These are phyloP conservation scores for Neurospora sp. DNA, from an alignment of 495 filamentous ascomycete genomes.

Conservation along the genomic window DNA sequence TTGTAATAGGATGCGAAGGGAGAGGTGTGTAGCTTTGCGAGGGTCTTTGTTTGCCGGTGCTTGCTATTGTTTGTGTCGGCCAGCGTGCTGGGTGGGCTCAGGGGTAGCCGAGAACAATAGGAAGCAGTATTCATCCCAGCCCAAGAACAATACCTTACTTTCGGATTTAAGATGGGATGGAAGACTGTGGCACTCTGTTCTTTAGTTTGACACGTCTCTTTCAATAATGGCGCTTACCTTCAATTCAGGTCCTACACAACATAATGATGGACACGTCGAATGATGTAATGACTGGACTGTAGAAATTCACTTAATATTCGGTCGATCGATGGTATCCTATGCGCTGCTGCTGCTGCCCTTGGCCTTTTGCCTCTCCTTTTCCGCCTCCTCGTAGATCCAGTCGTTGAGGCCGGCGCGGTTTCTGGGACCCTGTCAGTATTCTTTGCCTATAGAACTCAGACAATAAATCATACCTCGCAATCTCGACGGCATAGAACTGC, in stretches of 20 bases:
- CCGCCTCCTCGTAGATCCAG: constrained; percentile 78
- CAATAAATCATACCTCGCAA: constrained; percentile 53
- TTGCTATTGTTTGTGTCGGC: not conserved
- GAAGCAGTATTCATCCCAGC: not conserved
- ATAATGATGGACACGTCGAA: not conserved
- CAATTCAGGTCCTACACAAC: not conserved
- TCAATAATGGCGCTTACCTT: not conserved
- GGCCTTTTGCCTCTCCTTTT: constrained; percentile 19
- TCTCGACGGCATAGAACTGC: constrained; percentile 98
- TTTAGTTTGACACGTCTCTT: not conserved
- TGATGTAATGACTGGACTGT: not conserved
- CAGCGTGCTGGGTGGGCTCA: not conserved
- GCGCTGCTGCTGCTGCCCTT: constrained; percentile 7
- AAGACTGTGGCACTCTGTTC: not conserved
- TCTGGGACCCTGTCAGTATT: not conserved
- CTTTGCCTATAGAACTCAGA: not conserved
- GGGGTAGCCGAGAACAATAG: not conserved
- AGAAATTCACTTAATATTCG: not conserved
- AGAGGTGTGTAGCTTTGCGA: not conserved
- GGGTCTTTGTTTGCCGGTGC: not conserved
- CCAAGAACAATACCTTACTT: not conserved
- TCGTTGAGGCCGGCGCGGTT: constrained; percentile 88
- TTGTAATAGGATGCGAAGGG: not conserved
- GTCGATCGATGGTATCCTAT: not conserved
- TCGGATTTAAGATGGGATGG: not conserved